phyloP scores from a whole-genome alignment of 2,329 filamentous ascomycete species.

The Ceratocystis papillata region DNA sequence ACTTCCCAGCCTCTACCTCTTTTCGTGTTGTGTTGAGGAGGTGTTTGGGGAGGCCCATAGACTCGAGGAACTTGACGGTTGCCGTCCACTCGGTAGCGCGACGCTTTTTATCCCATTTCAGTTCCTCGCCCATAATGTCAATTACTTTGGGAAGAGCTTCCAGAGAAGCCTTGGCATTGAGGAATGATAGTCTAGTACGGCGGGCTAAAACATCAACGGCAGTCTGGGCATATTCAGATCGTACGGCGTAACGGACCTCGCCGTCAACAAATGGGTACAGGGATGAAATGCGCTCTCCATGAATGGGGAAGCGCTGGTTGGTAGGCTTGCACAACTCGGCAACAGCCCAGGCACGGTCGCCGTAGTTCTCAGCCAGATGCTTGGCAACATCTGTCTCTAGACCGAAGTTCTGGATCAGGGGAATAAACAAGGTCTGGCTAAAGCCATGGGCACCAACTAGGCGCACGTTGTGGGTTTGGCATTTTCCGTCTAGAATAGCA shows the following conservation, averaged over 20 bases:
- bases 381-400: constrained; percentile 86
- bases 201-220: constrained; percentile 80
- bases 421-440: constrained; percentile 85
- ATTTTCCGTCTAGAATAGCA: constrained; percentile 52
- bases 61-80: constrained; percentile 50
- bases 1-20: constrained; percentile 50
- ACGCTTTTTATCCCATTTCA: constrained; percentile 62
- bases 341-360: constrained; percentile 85
- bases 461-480: constrained; percentile 73
- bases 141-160: constrained; percentile 77
- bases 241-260: constrained; percentile 77
- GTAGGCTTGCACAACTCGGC: constrained; percentile 69
- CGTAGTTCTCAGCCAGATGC: constrained; percentile 78
- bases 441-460: constrained; percentile 77
- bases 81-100: constrained; percentile 76
- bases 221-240: constrained; percentile 84
- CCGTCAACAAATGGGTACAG: constrained; percentile 88
- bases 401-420: constrained; percentile 85
- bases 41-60: constrained; percentile 54
- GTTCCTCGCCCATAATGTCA: constrained; percentile 77
- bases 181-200: constrained; percentile 72
- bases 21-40: constrained; percentile 48
- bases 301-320: constrained; percentile 66
- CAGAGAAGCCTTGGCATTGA: constrained; percentile 82
- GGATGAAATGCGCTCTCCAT: constrained; percentile 65